A percentile compares a stretch with the other conserved stretches of the same genome.
Evolutionary conservation across 768 basidiomycete genomes (phyloP).

Genomic region (Pulveroboletus frians): DNA sequence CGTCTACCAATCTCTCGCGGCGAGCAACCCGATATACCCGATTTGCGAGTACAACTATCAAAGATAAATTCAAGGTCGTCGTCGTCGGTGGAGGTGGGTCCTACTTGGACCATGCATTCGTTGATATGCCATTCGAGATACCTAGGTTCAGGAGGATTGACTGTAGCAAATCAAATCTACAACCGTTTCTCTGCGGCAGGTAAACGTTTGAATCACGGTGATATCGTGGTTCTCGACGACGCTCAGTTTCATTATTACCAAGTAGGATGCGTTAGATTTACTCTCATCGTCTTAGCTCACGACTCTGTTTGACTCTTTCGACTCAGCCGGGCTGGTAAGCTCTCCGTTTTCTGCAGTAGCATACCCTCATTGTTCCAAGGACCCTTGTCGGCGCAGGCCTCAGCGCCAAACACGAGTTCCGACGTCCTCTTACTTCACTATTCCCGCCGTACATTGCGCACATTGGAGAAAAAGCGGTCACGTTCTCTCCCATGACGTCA

Average conservation of each 20-base stretch:
- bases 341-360: not conserved
- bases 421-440: conserved; percentile 59
- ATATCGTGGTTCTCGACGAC: conserved; percentile 83
- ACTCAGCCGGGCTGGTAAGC: conserved; percentile 82
- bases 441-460: conserved; percentile 71
- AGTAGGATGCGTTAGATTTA: conserved; percentile 33
- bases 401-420: conserved; percentile 60
- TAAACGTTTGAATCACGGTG: conserved; percentile 60
- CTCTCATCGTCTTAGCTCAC: conserved; percentile 3
- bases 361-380: conserved; percentile 40
- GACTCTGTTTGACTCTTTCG: not conserved
- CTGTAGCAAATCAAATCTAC: conserved; percentile 84
- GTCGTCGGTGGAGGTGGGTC: conserved; percentile 80
- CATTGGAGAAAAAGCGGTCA: conserved; percentile 62
- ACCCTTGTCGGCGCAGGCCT: conserved; percentile 92
- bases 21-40: conserved; percentile 11
- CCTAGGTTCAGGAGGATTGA: conserved; percentile 74
- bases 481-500: conserved; percentile 73
- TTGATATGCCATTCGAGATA: conserved; percentile 3
- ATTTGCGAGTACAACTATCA: conserved; percentile 24
- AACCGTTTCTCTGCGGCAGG: conserved; percentile 69
- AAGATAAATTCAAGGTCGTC: conserved; percentile 72
- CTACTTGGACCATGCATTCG: not conserved
- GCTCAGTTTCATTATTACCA: conserved; percentile 84
- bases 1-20: conserved; percentile 5